Evolutionary conservation across 163 green algal genomes (phyloP).

Genomic region (Scenedesmus sp.): DNA sequence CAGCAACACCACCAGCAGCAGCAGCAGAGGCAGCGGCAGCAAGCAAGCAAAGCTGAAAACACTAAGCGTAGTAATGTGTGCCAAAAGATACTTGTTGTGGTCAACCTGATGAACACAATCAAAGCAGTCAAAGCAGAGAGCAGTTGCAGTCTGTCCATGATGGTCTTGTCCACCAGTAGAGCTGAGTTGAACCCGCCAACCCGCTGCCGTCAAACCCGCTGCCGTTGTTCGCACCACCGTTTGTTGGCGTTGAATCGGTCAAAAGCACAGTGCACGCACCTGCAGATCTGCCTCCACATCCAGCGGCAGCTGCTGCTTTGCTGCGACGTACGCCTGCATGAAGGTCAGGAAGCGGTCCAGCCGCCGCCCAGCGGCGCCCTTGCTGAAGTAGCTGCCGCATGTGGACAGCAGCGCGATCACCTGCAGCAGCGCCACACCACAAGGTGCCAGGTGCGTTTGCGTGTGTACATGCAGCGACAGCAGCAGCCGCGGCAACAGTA

Average conservation of each 20-base stretch:
- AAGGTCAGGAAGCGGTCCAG: constrained; percentile 91
- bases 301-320: constrained; percentile 87
- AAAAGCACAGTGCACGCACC: constrained; percentile 58
- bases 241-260: neutral
- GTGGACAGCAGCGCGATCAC: constrained; percentile 87
- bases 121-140: neutral
- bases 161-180: too few relatives aligned
- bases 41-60: neutral
- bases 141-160: neutral
- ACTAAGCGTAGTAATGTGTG: neutral
- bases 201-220: neutral
- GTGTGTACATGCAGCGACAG: neutral
- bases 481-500: neutral
- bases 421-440: constrained; percentile 25
- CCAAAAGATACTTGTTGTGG: neutral
- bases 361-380: constrained; percentile 70
- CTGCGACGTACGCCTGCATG: constrained; percentile 89
- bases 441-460: neutral
- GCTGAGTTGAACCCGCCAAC: too few relatives aligned
- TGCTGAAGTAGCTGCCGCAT: constrained; percentile 90
- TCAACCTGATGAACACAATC: too few relatives aligned
- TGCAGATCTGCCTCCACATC: constrained; percentile 95
- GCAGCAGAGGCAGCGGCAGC: neutral
- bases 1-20: neutral
- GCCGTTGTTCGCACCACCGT: too few relatives aligned